A percentile compares a stretch with the other conserved stretches of the same genome.
Evolutionary conservation across 1,139 yeast genomes (phyloP).

Genomic region (Nematodospora anomalae): DNA sequence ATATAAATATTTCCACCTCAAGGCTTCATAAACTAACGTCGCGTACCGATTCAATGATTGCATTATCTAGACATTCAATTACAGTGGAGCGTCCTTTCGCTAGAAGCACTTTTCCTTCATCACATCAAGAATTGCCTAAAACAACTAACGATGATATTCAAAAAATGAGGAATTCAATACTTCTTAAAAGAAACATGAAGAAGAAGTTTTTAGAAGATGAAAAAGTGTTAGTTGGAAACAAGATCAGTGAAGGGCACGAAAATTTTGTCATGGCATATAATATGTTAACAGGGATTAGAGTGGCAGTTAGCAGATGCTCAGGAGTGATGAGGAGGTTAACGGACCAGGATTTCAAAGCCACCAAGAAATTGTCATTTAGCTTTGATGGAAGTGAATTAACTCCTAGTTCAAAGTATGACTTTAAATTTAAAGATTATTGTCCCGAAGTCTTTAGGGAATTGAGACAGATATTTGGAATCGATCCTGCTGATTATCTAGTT

Average conservation of each 20-base stretch:
- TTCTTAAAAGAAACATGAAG: slow-evolving; percentile 38
- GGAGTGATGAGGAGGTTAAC: slow-evolving; percentile 76
- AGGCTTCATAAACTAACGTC: slow-evolving; percentile 4
- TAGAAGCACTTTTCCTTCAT: slow-evolving; percentile 20
- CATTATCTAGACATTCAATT: slow-evolving; percentile 14
- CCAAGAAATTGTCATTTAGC: slow-evolving; percentile 82
- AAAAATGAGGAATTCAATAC: slow-evolving; percentile 43
- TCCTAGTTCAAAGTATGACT: slow-evolving; percentile 91
- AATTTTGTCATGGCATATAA: slow-evolving; percentile 94
- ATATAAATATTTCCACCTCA: neutral
- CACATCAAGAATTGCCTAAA: slow-evolving; percentile 10
- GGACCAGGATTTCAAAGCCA: slow-evolving; percentile 66
- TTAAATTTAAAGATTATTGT: slow-evolving; percentile 93
- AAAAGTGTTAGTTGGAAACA: slow-evolving; percentile 68
- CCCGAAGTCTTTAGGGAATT: slow-evolving; percentile 93
- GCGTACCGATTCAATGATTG: slow-evolving; percentile 17
- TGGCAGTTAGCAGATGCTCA: slow-evolving; percentile 89
- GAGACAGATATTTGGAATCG: slow-evolving; percentile 76
- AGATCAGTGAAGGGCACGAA: slow-evolving; percentile 88
- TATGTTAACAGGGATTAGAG: slow-evolving; percentile 95
- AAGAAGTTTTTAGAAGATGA: slow-evolving; percentile 39
- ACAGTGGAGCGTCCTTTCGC: slow-evolving; percentile 15
- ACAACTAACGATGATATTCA: slow-evolving; percentile 31
- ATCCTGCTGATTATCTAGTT: slow-evolving; percentile 93
- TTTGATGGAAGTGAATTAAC: slow-evolving; percentile 86